A percentile compares a stretch with the other conserved stretches of the same genome.
Conservation (phyloP, 1,284 basidiomycete genomes). For the Papiliotrema fonsecae region DNA sequence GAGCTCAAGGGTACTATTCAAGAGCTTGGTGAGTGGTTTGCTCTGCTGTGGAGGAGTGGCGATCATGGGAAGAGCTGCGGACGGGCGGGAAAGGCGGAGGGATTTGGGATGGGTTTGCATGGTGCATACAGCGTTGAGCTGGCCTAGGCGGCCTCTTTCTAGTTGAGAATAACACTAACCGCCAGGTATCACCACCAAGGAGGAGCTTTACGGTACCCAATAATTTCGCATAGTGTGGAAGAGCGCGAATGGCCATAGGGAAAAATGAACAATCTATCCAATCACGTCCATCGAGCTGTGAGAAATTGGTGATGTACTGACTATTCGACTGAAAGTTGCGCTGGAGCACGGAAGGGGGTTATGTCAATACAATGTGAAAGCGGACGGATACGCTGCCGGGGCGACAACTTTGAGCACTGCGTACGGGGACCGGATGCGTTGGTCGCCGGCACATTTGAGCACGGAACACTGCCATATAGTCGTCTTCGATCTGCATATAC, state of each 20-base stretch:
- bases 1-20: slow-evolving; percentile 79
- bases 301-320: not conserved
- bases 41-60: not conserved
- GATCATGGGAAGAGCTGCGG: not conserved
- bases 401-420: too few relatives aligned
- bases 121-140: not conserved
- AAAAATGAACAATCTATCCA: not conserved
- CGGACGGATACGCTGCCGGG: too few relatives aligned
- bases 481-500: too few relatives aligned
- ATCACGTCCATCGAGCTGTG: not conserved
- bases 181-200: not conserved
- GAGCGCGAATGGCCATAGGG: not conserved
- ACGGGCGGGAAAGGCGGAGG: not conserved
- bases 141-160: not conserved
- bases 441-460: too few relatives aligned
- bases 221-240: not conserved
- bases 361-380: too few relatives aligned
- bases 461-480: too few relatives aligned
- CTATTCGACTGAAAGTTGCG: not conserved
- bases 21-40: slow-evolving; percentile 72
- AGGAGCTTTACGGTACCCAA: not conserved
- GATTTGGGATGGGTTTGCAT: not conserved
- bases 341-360: not conserved
- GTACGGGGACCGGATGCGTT: too few relatives aligned
- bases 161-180: not conserved